Evolutionary conservation across 2,329 filamentous ascomycete genomes (phyloP).

Genomic region (Trichoderma endophyticum): DNA sequence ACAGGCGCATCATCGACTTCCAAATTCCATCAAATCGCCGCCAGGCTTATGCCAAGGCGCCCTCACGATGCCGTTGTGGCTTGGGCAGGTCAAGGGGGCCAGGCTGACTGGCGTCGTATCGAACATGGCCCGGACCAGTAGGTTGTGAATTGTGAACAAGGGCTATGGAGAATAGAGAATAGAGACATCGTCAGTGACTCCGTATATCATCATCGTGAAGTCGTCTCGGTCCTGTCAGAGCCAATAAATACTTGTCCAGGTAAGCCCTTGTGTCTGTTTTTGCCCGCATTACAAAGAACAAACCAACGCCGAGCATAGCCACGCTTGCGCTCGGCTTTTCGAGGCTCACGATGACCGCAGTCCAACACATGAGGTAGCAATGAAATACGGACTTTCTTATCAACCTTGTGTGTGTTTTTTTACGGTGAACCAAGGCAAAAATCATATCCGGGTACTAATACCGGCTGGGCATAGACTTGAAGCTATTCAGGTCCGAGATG

Average conservation of each 20-base stretch:
- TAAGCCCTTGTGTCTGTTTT: neutral
- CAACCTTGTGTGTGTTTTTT: neutral
- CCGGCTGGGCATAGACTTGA: neutral
- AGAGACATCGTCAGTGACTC: neutral
- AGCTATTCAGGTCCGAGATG: neutral
- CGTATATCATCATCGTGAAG: neutral
- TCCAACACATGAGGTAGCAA: neutral
- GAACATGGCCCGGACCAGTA: neutral
- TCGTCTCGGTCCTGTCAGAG: neutral
- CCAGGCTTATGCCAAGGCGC: slow-evolving; percentile 12
- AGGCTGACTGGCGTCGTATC: slow-evolving; percentile 6
- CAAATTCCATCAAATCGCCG: neutral
- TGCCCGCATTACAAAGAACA: neutral
- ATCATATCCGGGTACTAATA: neutral
- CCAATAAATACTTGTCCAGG: neutral
- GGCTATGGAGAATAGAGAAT: neutral
- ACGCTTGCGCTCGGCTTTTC: neutral
- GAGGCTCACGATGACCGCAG: neutral
- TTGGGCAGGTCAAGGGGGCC: neutral
- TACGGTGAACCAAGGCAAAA: neutral
- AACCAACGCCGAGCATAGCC: slow-evolving; percentile 5
- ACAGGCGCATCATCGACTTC: neutral
- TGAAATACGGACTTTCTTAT: neutral
- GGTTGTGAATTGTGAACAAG: neutral
- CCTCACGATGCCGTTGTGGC: slow-evolving; percentile 7